phyloP scores from a whole-genome alignment of 441 rosid species.

The Euphorbia corollata region DNA sequence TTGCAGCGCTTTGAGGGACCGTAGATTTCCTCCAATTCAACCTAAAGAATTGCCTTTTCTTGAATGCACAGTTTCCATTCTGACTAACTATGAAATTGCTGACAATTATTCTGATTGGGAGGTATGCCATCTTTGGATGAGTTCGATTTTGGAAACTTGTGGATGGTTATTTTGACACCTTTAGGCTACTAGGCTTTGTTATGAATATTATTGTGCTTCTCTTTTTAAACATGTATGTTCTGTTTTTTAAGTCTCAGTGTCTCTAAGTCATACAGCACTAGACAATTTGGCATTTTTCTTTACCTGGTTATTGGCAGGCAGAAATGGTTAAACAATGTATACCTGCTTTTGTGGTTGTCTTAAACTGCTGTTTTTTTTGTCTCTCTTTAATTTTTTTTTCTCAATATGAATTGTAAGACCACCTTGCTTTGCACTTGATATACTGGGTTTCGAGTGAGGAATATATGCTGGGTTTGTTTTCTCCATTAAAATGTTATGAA shows the following conservation, averaged over 20 bases:
- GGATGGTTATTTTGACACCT: not conserved
- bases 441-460: not conserved
- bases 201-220: not conserved
- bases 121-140: slow-evolving; percentile 35
- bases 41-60: slow-evolving; percentile 77
- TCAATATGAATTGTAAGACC: not conserved
- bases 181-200: not conserved
- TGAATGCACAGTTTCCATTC: slow-evolving; percentile 88
- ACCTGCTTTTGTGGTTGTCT: not conserved
- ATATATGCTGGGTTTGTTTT: too few relatives aligned
- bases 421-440: not conserved
- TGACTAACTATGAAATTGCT: slow-evolving; percentile 75
- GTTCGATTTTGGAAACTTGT: not conserved
- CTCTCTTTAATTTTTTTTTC: not conserved
- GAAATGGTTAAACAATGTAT: not conserved
- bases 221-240: not conserved
- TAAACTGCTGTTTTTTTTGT: not conserved
- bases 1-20: slow-evolving; percentile 89
- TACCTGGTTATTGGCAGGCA: not conserved
- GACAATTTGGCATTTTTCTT: not conserved
- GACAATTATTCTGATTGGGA: slow-evolving; percentile 90
- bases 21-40: slow-evolving; percentile 90
- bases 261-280: not conserved
- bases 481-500: not conserved
- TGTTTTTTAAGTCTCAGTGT: not conserved